Conservation (phyloP, 225 moss, liverwort and hornwort species). For the Straminergon stramineum region DNA sequence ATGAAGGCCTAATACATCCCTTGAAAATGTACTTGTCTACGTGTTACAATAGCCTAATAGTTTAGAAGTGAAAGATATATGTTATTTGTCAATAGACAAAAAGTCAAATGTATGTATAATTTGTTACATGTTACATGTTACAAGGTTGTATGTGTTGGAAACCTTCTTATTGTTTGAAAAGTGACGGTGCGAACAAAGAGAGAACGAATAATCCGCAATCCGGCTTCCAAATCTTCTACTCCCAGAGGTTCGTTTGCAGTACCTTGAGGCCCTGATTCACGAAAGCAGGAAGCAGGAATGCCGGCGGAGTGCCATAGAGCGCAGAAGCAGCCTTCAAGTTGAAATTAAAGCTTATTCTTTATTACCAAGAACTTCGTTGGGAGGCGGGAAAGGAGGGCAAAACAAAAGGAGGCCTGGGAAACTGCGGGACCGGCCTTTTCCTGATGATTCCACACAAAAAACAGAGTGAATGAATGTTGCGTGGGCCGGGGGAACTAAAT, state of each 20-base stretch:
- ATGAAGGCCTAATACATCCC: not conserved
- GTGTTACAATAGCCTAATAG: not conserved
- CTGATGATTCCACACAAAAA: not conserved
- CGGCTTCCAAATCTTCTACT: not conserved
- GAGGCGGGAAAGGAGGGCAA: not conserved
- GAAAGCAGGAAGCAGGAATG: not conserved
- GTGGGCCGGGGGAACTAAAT: not conserved
- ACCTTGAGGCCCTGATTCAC: not conserved
- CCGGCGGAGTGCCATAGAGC: not conserved
- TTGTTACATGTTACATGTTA: not conserved
- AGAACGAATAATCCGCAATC: too few species aligned
- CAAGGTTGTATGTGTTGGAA: not conserved
- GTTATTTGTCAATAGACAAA: not conserved
- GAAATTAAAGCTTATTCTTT: not conserved
- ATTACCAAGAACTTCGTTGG: not conserved
- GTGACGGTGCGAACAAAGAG: too few species aligned
- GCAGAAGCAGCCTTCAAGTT: not conserved
- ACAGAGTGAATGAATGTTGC: not conserved
- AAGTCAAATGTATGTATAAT: not conserved
- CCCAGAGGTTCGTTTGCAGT: not conserved
- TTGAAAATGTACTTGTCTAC: not conserved
- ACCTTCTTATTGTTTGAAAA: too few species aligned
- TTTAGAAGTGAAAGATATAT: not conserved
- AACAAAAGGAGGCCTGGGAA: not conserved
- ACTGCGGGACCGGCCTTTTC: not conserved